A percentile compares a stretch with the other conserved stretches of the same genome.
Evolutionary conservation across 495 filamentous ascomycete genomes (phyloP).

Genomic region (Podospora didyma): DNA sequence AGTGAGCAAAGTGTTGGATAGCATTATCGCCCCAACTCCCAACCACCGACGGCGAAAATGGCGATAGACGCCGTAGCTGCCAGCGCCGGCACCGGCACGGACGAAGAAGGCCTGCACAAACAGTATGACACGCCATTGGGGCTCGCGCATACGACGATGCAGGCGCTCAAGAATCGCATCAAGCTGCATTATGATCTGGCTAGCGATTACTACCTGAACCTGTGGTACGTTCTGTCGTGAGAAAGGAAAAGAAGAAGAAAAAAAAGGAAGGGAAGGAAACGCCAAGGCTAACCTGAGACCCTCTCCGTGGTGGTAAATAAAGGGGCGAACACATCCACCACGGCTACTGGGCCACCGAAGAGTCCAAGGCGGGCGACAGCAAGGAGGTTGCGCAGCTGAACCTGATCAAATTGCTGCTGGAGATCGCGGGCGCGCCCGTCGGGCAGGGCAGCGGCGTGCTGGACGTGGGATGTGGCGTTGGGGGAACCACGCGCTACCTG

Average conservation of each 20-base stretch:
- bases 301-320: not conserved
- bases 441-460: slow-evolving; percentile 35
- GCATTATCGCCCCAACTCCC: not conserved
- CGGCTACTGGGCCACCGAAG: slow-evolving; percentile 45
- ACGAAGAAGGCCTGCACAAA: slow-evolving; percentile 31
- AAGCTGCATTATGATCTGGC: slow-evolving; percentile 55
- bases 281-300: too few species aligned
- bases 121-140: slow-evolving; percentile 47
- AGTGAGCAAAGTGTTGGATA: not conserved
- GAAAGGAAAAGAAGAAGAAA: too few species aligned
- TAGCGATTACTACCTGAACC: slow-evolving; percentile 51
- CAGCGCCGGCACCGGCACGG: slow-evolving; percentile 1
- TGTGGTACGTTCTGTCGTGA: slow-evolving; percentile 36
- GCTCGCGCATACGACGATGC: slow-evolving; percentile 48
- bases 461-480: slow-evolving; percentile 55
- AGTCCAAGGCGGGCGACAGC: slow-evolving; percentile 33
- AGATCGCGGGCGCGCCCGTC: slow-evolving; percentile 35
- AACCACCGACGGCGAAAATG: not conserved
- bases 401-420: slow-evolving; percentile 47
- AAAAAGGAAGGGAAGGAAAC: too few species aligned
- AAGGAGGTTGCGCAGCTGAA: slow-evolving; percentile 51
- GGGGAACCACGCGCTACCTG: slow-evolving; percentile 51
- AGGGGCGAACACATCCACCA: slow-evolving; percentile 63
- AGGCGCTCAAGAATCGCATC: slow-evolving; percentile 54
- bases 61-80: not conserved